phyloP scores from a whole-genome alignment of 176 grass and related monocot genomes.

The Paspalum vaginatum region DNA sequence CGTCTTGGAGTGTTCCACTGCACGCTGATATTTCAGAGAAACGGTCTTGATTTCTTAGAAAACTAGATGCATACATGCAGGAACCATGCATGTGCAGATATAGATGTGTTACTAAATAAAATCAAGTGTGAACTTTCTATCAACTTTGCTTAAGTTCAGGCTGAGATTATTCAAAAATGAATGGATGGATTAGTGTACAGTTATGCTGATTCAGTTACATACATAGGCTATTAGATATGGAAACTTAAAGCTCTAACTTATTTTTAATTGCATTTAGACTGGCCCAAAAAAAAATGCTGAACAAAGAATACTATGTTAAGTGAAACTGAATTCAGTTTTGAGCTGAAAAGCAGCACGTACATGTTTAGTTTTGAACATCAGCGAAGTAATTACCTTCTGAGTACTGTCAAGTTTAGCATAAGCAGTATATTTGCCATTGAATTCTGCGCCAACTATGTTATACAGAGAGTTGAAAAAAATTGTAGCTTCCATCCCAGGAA shows the following conservation, averaged over 20 bases:
- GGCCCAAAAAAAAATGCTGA: not conserved
- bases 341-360: not conserved
- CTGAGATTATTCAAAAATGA: not conserved
- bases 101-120: not conserved
- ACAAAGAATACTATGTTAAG: not conserved
- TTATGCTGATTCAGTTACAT: not conserved
- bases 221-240: not conserved
- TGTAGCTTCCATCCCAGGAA: not conserved
- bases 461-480: constrained; percentile 1
- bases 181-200: not conserved
- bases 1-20: not conserved
- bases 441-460: not conserved
- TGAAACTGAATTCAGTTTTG: not conserved
- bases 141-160: not conserved
- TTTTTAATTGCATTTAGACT: not conserved
- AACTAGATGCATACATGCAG: not conserved
- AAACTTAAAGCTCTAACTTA: not conserved
- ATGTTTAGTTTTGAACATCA: not conserved
- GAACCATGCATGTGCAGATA: not conserved
- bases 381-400: constrained; percentile 1
- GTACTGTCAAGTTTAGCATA: not conserved
- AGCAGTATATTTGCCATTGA: constrained; percentile 5
- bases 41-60: not conserved
- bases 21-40: not conserved
- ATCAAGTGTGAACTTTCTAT: not conserved